Evolutionary conservation across 2,329 filamentous ascomycete genomes (phyloP).

Genomic region (Thyridium curvatum): DNA sequence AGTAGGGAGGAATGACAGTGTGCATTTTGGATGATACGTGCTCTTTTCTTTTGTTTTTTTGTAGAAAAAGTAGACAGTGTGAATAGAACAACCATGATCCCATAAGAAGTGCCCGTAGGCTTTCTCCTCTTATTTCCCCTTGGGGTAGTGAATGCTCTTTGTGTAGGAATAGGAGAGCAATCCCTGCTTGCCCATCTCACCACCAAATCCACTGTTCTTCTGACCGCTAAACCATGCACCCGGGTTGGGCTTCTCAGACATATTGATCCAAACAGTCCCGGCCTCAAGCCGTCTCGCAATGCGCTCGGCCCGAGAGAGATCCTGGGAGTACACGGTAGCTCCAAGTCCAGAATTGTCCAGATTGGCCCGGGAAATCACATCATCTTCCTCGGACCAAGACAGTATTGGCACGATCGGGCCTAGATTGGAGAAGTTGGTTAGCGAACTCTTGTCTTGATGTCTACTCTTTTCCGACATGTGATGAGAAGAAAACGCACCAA

Average conservation of each 20-base stretch:
- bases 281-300: constrained; percentile 50
- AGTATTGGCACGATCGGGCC: constrained; percentile 58
- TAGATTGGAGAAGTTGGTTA: constrained; percentile 10
- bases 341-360: constrained; percentile 45
- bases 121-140: constrained; percentile 6
- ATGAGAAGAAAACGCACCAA: constrained; percentile 31
- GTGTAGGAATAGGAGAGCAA: constrained; percentile 23
- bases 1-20: too few species aligned
- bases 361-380: constrained; percentile 52
- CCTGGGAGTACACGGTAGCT: constrained; percentile 50
- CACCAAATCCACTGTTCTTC: constrained; percentile 25
- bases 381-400: constrained; percentile 54
- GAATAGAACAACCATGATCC: constrained; percentile 1
- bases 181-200: constrained; percentile 26
- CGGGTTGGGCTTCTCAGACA: constrained; percentile 19
- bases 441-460: too few species aligned
- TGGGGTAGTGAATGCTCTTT: constrained; percentile 22
- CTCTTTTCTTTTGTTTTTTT: too few species aligned
- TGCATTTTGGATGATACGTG: too few species aligned
- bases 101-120: too few species aligned
- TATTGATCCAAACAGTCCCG: constrained; percentile 56
- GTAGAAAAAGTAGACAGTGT: not conserved
- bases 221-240: constrained; percentile 22
- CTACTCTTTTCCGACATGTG: not conserved
- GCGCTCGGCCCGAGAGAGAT: constrained; percentile 40